Percentiles rank a stretch among this genome's conserved stretches.
phyloP scores from a whole-genome alignment of 306 rosid genomes.

The Boehmeria nivea region DNA sequence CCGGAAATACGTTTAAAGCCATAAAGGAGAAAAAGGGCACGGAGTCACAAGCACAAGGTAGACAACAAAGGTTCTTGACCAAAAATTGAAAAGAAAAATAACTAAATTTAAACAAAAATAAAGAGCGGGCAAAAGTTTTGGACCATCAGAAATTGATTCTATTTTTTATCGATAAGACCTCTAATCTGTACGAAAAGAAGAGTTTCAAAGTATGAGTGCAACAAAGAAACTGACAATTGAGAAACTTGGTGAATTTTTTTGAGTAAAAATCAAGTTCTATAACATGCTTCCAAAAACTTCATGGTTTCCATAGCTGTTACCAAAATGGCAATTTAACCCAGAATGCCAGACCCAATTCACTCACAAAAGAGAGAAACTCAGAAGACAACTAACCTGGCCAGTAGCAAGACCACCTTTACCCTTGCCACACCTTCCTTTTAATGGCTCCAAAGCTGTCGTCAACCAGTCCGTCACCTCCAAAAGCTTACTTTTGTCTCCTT shows the following conservation, averaged over 20 bases:
- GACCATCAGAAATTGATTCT: no score
- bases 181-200: no score
- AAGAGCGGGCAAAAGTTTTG: neutral
- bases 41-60: neutral
- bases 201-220: no score
- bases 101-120: neutral
- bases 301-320: no score
- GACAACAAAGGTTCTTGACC: neutral
- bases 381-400: conserved; percentile 71
- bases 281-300: no score
- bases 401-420: conserved; percentile 95
- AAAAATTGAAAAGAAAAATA: neutral
- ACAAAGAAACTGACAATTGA: no score
- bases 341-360: neutral
- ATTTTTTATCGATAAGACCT: no score
- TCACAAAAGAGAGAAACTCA: conserved; percentile 5
- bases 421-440: conserved; percentile 85
- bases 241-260: no score
- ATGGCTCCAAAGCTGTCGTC: conserved; percentile 65
- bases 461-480: conserved; percentile 92
- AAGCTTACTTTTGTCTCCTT: conserved; percentile 42
- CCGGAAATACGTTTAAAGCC: neutral
- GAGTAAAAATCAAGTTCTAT: no score
- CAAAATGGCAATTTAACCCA: neutral
- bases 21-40: neutral